Percentiles rank a stretch among this genome's conserved stretches.
Conservation (phyloP, 78 protist species). For the Creolimax fragrantissima region DNA sequence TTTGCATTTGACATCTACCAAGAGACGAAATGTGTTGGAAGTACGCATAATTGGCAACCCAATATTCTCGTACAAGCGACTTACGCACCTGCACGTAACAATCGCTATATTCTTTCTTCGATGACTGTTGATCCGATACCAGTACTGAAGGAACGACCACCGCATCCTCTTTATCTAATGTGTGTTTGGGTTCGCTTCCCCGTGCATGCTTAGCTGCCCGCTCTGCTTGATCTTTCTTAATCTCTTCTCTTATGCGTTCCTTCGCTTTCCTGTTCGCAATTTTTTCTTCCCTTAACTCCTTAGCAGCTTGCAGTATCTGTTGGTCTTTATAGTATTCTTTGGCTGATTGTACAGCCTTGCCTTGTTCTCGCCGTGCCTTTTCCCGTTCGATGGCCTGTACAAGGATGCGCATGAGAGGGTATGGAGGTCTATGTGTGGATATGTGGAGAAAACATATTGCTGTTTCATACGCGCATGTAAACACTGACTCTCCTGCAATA, state of each 20-base stretch:
- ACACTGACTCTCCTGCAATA: not conserved
- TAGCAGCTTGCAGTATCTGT: not conserved
- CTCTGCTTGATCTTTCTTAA: not conserved
- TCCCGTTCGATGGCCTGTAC: not conserved
- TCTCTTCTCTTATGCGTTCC: not conserved
- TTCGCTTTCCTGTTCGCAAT: not conserved
- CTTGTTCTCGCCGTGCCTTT: conserved; percentile 16
- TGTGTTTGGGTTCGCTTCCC: not conserved
- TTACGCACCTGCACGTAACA: not conserved
- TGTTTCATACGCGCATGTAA: not conserved
- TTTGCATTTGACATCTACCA: too few species aligned
- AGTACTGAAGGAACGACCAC: too few species aligned
- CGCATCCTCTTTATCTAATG: not conserved
- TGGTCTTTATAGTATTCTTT: not conserved
- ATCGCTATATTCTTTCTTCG: not conserved
- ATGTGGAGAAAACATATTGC: not conserved
- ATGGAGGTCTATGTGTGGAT: not conserved
- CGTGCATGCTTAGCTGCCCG: not conserved
- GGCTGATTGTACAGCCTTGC: not conserved
- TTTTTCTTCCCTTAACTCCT: not conserved
- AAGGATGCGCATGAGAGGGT: not conserved
- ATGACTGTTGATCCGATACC: too few species aligned
- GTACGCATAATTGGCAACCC: too few species aligned
- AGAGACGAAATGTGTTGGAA: too few species aligned
- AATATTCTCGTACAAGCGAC: too few species aligned